Conservation (phyloP, 805 yeast species). For the Metschnikowia lochheadii region DNA sequence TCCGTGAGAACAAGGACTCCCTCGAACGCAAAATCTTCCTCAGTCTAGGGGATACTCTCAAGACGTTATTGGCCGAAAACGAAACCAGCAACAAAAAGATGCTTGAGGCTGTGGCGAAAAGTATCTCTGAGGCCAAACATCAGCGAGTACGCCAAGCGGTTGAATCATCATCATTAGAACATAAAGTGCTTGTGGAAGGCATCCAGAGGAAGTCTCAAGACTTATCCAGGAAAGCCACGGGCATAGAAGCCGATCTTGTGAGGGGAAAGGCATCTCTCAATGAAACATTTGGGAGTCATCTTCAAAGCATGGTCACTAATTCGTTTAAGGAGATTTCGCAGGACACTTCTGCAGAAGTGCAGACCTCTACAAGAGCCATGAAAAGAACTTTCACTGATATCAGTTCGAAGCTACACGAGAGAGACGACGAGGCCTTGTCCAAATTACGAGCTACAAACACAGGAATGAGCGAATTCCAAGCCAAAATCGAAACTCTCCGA, state of each 20-base stretch:
- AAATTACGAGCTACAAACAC: not conserved
- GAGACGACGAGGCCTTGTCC: not conserved
- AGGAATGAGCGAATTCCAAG: not conserved
- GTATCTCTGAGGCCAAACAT: not conserved
- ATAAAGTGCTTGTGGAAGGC: not conserved
- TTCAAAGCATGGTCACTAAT: not conserved
- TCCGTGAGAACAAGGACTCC: not conserved
- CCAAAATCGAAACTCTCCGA: not conserved
- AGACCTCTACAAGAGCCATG: not conserved
- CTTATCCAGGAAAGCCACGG: not conserved
- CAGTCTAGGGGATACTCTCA: not conserved
- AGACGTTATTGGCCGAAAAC: conserved; percentile 1
- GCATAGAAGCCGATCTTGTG: not conserved
- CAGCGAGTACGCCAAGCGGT: not conserved
- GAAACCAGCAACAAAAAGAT: not conserved
- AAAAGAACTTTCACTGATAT: not conserved
- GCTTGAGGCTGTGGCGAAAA: not conserved
- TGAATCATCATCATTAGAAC: not conserved
- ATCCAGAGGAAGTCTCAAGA: not conserved
- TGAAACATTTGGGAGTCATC: not conserved
- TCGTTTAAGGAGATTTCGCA: not conserved
- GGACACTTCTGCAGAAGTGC: not conserved
- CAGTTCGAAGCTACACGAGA: not conserved
- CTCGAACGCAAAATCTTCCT: not conserved
- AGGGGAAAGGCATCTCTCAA: not conserved